Percentiles rank a stretch among this genome's conserved stretches.
Evolutionary conservation across 306 rosid genomes (phyloP).

Genomic region (Quercus mongolica): DNA sequence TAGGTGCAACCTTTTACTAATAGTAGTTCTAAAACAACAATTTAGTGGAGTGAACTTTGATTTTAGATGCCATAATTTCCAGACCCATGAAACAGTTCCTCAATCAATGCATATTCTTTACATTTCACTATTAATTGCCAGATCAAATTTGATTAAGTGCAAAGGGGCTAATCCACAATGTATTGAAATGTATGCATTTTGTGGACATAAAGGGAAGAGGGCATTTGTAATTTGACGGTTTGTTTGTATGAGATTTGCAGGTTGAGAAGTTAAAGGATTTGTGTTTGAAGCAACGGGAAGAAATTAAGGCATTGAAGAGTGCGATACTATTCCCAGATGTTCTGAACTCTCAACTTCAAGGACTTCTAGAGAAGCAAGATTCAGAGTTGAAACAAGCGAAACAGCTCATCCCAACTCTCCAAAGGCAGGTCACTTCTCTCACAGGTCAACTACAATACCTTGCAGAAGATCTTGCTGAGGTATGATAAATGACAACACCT

Average conservation of each 20-base stretch:
- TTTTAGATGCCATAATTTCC: background rate
- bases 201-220: background rate
- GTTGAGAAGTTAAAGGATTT: slow-evolving; percentile 92
- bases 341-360: slow-evolving; percentile 76
- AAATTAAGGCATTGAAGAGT: slow-evolving; percentile 76
- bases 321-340: slow-evolving; percentile 84
- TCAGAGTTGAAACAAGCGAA: slow-evolving; percentile 88
- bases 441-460: slow-evolving; percentile 94
- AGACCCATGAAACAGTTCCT: background rate
- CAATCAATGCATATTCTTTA: background rate
- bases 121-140: background rate
- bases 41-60: background rate
- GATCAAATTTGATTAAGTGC: no score
- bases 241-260: slow-evolving; percentile 36
- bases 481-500: slow-evolving; percentile 11
- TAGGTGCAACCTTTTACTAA: no score
- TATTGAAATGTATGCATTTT: background rate
- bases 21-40: background rate
- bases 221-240: background rate
- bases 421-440: slow-evolving; percentile 87
- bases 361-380: slow-evolving; percentile 72
- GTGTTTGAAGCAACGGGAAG: slow-evolving; percentile 94
- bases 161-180: no score
- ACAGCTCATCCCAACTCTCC: slow-evolving; percentile 84
- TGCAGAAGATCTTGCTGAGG: slow-evolving; percentile 96